These are phyloP conservation scores for Linum usitatissimum DNA, from an alignment of 345 rosid genomes.

Conservation along the genomic window DNA sequence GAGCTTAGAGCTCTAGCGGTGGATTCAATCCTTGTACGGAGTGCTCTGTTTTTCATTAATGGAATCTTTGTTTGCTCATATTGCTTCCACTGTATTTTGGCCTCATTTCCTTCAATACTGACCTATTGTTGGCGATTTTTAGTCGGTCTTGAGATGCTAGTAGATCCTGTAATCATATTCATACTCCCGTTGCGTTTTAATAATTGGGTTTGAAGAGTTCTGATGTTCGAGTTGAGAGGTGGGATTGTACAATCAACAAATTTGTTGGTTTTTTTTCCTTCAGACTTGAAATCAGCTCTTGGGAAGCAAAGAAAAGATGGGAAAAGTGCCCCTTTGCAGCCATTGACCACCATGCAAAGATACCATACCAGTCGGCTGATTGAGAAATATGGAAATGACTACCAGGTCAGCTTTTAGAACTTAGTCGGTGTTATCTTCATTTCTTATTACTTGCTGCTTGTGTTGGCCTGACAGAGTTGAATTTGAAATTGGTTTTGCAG, in stretches of 20 bases:
- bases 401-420: slow-evolving; percentile 38
- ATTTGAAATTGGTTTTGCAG: slow-evolving; percentile 25
- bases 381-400: slow-evolving; percentile 69
- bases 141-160: too few relatives aligned
- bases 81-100: too few relatives aligned
- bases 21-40: too few relatives aligned
- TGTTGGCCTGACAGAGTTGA: background rate
- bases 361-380: slow-evolving; percentile 40
- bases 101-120: too few relatives aligned
- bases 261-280: background rate
- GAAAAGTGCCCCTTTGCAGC: slow-evolving; percentile 58
- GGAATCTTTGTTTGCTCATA: too few relatives aligned
- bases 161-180: too few relatives aligned
- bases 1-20: too few relatives aligned
- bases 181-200: too few relatives aligned
- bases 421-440: background rate
- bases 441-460: background rate
- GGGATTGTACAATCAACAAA: background rate
- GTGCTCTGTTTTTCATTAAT: too few relatives aligned
- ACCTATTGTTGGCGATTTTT: too few relatives aligned
- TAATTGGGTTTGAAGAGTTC: background rate
- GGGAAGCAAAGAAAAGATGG: slow-evolving; percentile 90
- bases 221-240: background rate
- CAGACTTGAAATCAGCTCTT: slow-evolving; percentile 78
- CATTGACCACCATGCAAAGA: slow-evolving; percentile 74